A percentile compares a stretch with the other conserved stretches of the same genome.
Evolutionary conservation across 1,139 yeast genomes (phyloP).

Genomic region (Saccharomycopsis hybrid): DNA sequence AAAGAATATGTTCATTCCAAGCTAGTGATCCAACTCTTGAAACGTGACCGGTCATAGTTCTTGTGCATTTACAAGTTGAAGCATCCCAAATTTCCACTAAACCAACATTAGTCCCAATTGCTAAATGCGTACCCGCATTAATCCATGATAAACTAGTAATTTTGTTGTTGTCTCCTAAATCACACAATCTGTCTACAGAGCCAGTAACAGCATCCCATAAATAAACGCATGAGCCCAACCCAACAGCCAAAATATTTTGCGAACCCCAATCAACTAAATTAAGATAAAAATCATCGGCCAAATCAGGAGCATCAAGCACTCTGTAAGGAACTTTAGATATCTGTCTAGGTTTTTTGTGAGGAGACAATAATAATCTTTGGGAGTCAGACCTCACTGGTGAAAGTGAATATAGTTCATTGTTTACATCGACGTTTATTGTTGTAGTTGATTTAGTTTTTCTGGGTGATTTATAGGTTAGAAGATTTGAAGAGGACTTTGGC

Average conservation of each 20-base stretch:
- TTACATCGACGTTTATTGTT: conserved; percentile 48
- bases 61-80: conserved; percentile 69
- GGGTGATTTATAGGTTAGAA: conserved; percentile 69
- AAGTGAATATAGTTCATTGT: conserved; percentile 68
- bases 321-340: conserved; percentile 86
- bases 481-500: conserved; percentile 33
- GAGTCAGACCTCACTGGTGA: conserved; percentile 90
- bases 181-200: conserved; percentile 75
- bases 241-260: conserved; percentile 83
- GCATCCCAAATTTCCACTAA: conserved; percentile 95
- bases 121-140: conserved; percentile 87
- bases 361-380: conserved; percentile 70
- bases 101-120: conserved; percentile 86
- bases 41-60: conserved; percentile 90
- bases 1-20: conserved; percentile 88
- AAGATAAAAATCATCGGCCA: conserved; percentile 88
- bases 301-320: conserved; percentile 93
- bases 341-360: conserved; percentile 70
- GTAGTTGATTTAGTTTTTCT: conserved; percentile 53
- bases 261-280: conserved; percentile 96
- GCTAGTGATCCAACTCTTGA: conserved; percentile 82
- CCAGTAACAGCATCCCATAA: conserved; percentile 89
- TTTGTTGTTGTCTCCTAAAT: conserved; percentile 44
- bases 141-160: conserved; percentile 91
- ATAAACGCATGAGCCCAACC: conserved; percentile 81